phyloP scores from a whole-genome alignment of 2,329 filamentous ascomycete species.

The Fusarium sp. region DNA sequence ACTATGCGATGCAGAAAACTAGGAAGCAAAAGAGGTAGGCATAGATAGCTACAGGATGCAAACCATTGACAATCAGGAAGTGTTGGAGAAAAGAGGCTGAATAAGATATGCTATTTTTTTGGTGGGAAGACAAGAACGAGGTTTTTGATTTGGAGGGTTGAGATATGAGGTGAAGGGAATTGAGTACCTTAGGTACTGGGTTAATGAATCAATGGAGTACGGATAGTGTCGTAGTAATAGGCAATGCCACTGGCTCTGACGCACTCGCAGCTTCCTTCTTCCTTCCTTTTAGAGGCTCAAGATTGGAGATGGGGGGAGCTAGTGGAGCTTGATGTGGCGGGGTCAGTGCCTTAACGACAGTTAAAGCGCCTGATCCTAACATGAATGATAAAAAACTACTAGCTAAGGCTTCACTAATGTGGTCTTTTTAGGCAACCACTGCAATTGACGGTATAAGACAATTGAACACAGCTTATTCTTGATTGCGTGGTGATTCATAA shows the following conservation, averaged over 20 bases:
- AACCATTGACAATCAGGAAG: constrained; percentile 11
- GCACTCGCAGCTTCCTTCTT: constrained; percentile 5
- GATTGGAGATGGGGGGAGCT: constrained; percentile 27
- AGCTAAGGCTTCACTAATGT: background rate
- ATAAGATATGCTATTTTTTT: background rate
- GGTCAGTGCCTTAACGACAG: constrained; percentile 19
- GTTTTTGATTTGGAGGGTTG: constrained; percentile 17
- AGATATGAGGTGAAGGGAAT: constrained; percentile 23
- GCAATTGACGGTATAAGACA: background rate
- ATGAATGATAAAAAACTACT: background rate
- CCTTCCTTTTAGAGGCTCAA: background rate
- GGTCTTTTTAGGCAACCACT: constrained; percentile 16
- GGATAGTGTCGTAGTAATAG: background rate
- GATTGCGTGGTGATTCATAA: constrained; percentile 31
- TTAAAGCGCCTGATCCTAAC: constrained; percentile 24
- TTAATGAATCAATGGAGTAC: background rate
- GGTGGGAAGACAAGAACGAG: background rate
- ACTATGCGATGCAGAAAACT: background rate
- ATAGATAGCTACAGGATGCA: constrained; percentile 1
- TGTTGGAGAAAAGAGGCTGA: background rate
- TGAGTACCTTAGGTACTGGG: background rate
- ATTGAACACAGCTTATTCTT: background rate
- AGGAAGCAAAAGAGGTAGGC: constrained; percentile 10
- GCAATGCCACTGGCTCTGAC: constrained; percentile 9
- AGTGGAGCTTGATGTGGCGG: constrained; percentile 39